phyloP scores from a whole-genome alignment of 108 stramenopile species.

The Bacterosira constricta region DNA sequence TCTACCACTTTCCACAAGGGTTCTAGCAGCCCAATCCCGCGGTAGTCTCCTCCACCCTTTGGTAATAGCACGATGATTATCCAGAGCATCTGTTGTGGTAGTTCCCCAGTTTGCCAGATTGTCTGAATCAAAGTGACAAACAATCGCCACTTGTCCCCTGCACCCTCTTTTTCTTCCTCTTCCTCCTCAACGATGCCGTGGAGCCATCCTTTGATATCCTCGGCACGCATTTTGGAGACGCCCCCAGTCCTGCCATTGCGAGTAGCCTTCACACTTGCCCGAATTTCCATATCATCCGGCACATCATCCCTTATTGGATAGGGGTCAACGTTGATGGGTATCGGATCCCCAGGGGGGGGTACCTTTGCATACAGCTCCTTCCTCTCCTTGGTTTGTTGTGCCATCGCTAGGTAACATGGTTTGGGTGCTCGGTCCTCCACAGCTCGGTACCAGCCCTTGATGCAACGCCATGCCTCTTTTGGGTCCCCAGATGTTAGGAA shows the following conservation, averaged over 20 bases:
- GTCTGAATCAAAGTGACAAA: conserved; percentile 1
- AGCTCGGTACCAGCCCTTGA: conserved; percentile 4
- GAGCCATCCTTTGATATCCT: conserved; percentile 5
- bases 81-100: not conserved
- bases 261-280: not conserved
- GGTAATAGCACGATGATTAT: conserved; percentile 4
- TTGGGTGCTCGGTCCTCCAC: not conserved
- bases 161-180: not conserved
- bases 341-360: conserved; percentile 4
- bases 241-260: not conserved
- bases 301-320: not conserved
- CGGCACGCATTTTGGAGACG: not conserved
- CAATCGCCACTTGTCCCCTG: not conserved
- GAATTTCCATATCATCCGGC: not conserved
- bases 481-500: too few relatives aligned
- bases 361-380: not conserved
- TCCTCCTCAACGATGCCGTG: not conserved
- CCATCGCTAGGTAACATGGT: not conserved
- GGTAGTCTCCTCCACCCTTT: conserved; percentile 9
- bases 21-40: conserved; percentile 24
- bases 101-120: not conserved
- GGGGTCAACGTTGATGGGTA: not conserved
- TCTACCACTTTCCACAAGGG: not conserved
- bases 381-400: not conserved
- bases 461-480: not conserved